These are phyloP conservation scores for Abrus pulchellus DNA, from an alignment of 306 rosid species.

Conservation along the genomic window DNA sequence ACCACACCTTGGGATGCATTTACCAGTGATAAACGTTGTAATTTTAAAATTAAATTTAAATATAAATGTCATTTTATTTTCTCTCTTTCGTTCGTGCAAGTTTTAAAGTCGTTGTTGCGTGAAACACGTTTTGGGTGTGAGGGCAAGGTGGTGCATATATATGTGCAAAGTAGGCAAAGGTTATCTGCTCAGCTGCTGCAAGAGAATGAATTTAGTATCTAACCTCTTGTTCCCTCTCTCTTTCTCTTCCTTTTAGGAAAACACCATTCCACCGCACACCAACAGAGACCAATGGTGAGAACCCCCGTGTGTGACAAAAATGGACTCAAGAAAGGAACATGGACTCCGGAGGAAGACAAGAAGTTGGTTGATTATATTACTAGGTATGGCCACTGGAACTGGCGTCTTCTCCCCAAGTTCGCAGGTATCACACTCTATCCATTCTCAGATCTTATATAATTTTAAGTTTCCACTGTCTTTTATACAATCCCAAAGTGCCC, in stretches of 20 bases:
- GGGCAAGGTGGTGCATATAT: neutral
- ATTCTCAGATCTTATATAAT: too few relatives aligned
- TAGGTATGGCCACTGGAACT: constrained; percentile 74
- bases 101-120: neutral
- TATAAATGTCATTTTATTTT: neutral
- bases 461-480: too few relatives aligned
- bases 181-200: neutral
- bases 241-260: neutral
- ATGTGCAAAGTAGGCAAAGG: neutral
- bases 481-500: neutral
- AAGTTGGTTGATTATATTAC: constrained; percentile 69
- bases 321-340: constrained; percentile 73
- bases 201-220: neutral
- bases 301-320: constrained; percentile 58
- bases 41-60: neutral
- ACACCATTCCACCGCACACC: neutral
- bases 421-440: constrained; percentile 55
- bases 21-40: neutral
- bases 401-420: constrained; percentile 77
- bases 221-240: neutral
- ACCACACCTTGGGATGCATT: neutral
- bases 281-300: constrained; percentile 49
- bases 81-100: neutral
- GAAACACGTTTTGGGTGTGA: constrained; percentile 25
- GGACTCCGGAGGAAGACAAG: constrained; percentile 77